Evolutionary conservation across 345 rosid species (phyloP).

Genomic region (Excoecaria agallocha): DNA sequence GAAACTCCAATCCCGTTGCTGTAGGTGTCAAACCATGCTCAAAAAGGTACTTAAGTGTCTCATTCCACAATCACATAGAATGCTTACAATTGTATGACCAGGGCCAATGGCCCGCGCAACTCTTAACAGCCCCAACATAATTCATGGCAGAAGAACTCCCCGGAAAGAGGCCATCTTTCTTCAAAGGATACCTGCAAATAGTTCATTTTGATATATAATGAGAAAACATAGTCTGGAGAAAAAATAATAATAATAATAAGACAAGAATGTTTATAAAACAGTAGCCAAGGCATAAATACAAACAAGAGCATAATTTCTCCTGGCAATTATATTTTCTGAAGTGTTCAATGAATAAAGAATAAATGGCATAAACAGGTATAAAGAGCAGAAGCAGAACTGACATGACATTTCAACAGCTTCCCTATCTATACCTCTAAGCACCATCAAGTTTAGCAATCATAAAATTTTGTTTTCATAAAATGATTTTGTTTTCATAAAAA

Average conservation of each 20-base stretch:
- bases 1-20: constrained; percentile 66
- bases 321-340: neutral
- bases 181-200: constrained; percentile 66
- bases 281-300: neutral
- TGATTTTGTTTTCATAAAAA: too few relatives aligned
- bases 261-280: neutral
- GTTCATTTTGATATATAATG: neutral
- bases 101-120: constrained; percentile 79
- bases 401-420: constrained; percentile 99
- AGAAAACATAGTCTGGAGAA: neutral
- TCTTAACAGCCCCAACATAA: constrained; percentile 84
- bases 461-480: constrained; percentile 77
- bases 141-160: constrained; percentile 99
- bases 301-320: neutral
- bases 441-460: constrained; percentile 84
- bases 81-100: constrained; percentile 85
- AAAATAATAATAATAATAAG: neutral
- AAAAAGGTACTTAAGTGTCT: constrained; percentile 72
- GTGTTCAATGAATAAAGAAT: too few relatives aligned
- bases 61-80: constrained; percentile 90
- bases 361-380: neutral
- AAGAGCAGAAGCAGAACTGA: constrained; percentile 19
- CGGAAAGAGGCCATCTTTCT: constrained; percentile 85
- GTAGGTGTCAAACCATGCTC: constrained; percentile 62
- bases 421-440: constrained; percentile 79